phyloP scores from a whole-genome alignment of 2,329 filamentous ascomycete species.

The Pleomassaria siparia region DNA sequence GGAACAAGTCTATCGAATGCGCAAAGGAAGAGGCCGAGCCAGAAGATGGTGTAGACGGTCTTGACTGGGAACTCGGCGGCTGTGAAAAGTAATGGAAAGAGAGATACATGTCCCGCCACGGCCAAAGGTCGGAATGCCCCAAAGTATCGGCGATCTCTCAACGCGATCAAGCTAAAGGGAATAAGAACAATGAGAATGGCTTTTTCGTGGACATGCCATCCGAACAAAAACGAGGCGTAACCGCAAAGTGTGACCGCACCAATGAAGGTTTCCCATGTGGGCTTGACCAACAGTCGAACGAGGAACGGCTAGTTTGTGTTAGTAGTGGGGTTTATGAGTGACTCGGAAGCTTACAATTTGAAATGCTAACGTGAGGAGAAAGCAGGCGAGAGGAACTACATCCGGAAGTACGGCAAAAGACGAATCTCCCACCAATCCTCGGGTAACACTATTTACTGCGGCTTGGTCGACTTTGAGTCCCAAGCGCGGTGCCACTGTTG shows the following conservation, averaged over 20 bases:
- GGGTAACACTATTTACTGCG: constrained; percentile 84
- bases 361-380: constrained; percentile 78
- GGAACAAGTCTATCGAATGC: constrained; percentile 86
- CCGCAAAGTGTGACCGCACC: constrained; percentile 89
- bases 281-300: constrained; percentile 75
- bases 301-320: constrained; percentile 52
- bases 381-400: constrained; percentile 77
- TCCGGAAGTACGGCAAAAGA: constrained; percentile 92
- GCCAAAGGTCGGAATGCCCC: constrained; percentile 89
- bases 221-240: constrained; percentile 95
- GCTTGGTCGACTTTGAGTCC: constrained; percentile 71
- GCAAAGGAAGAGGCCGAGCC: constrained; percentile 83
- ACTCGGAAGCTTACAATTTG: constrained; percentile 59
- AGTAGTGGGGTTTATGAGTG: constrained; percentile 6
- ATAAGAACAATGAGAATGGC: constrained; percentile 92
- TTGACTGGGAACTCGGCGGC: constrained; percentile 92
- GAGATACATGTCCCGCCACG: constrained; percentile 89
- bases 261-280: constrained; percentile 87
- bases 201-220: constrained; percentile 99
- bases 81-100: constrained; percentile 93
- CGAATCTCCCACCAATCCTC: constrained; percentile 90
- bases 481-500: constrained; percentile 74
- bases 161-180: constrained; percentile 88
- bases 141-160: constrained; percentile 86
- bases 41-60: constrained; percentile 87